phyloP scores from a whole-genome alignment of 441 rosid genomes.

The Erodium texanum region DNA sequence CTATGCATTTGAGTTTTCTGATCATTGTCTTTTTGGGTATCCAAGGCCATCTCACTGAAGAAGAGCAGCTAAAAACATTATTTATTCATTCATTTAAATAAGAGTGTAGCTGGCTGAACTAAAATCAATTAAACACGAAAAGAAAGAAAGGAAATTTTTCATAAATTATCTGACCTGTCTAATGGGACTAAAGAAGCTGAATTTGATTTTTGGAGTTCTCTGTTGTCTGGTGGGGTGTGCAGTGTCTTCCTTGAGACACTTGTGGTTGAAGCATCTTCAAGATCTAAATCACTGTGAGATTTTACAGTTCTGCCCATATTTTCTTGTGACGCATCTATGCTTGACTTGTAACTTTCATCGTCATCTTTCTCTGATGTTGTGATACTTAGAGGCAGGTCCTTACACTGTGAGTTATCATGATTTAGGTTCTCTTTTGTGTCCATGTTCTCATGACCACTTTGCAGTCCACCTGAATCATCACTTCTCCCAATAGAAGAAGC shows the following conservation, averaged over 20 bases:
- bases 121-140: too few relatives aligned
- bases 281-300: constrained; percentile 19
- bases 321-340: constrained; percentile 22
- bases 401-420: constrained; percentile 20
- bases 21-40: neutral
- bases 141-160: neutral
- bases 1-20: constrained; percentile 3
- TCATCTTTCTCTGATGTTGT: constrained; percentile 20
- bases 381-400: constrained; percentile 23
- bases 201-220: constrained; percentile 23
- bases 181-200: constrained; percentile 14
- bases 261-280: constrained; percentile 20
- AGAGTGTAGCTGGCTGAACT: neutral
- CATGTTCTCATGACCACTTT: constrained; percentile 15
- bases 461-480: constrained; percentile 23
- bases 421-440: constrained; percentile 18
- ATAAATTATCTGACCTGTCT: constrained; percentile 32
- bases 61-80: neutral
- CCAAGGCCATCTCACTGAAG: constrained; percentile 7
- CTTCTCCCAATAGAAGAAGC: constrained; percentile 17
- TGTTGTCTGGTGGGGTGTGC: constrained; percentile 20
- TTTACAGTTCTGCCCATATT: constrained; percentile 18
- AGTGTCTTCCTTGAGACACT: constrained; percentile 20
- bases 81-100: neutral
- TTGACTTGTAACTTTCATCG: constrained; percentile 22